These are phyloP conservation scores for Austroboletus novae-zelandiae DNA, from an alignment of 1,284 basidiomycete genomes.

Conservation along the genomic window DNA sequence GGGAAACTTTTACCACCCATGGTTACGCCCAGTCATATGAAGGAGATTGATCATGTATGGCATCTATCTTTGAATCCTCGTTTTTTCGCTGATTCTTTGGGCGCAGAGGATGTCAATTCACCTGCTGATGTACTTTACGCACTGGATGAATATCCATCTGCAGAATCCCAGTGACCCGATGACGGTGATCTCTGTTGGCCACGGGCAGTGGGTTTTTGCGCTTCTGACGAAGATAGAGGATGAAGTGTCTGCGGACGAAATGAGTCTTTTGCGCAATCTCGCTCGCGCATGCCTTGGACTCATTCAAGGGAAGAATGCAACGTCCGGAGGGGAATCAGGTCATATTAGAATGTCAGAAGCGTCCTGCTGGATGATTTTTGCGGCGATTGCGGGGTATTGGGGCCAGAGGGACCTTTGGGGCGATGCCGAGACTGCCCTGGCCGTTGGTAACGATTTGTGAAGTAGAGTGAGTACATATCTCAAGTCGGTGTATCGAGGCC, in stretches of 20 bases:
- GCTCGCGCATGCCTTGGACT: slow-evolving; percentile 67
- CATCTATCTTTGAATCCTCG: neutral
- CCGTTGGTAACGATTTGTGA: slow-evolving; percentile 15
- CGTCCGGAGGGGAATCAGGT: slow-evolving; percentile 7
- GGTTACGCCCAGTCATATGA: slow-evolving; percentile 50
- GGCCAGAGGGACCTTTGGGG: slow-evolving; percentile 84
- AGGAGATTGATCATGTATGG: slow-evolving; percentile 62
- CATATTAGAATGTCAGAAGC: slow-evolving; percentile 41
- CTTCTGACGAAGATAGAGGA: slow-evolving; percentile 75
- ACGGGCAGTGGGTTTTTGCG: slow-evolving; percentile 83
- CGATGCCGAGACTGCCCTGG: slow-evolving; percentile 61
- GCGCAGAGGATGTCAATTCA: slow-evolving; percentile 65
- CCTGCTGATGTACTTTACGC: slow-evolving; percentile 77
- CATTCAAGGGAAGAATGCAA: slow-evolving; percentile 20
- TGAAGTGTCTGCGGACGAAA: slow-evolving; percentile 74
- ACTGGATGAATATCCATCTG: slow-evolving; percentile 71
- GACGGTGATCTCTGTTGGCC: slow-evolving; percentile 55
- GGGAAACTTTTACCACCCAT: slow-evolving; percentile 16
- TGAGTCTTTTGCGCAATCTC: slow-evolving; percentile 73
- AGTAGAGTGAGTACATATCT: neutral
- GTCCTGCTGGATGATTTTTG: slow-evolving; percentile 84
- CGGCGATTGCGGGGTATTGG: slow-evolving; percentile 76
- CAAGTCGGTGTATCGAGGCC: neutral
- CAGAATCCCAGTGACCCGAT: slow-evolving; percentile 41
- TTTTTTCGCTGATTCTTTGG: slow-evolving; percentile 11